Base-by-base conservation (phyloP, 805 yeast species). In the Candida hungchunana region DNA sequence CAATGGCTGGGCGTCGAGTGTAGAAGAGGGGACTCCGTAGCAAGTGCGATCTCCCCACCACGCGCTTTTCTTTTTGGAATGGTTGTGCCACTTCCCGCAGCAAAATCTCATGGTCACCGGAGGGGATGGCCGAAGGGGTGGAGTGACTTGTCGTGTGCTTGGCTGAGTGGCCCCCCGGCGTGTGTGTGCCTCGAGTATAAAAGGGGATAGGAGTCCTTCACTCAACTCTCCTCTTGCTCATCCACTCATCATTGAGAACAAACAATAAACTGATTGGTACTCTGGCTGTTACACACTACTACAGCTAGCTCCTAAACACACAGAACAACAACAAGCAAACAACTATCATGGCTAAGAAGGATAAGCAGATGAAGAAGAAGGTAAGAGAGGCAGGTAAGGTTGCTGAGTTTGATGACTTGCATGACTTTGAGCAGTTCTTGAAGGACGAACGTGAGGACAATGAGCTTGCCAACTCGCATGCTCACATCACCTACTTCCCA, bases 371-470 rank as follows among this genome's bases (percentile, higher is more conserved):
- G 32, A 47, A 49, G 29, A 50, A 47, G 45, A 47, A 36, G 22
- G 29, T 37, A 18, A 46, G 48, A 36, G 40, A 37, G 14, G 13
- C 22, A 2, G 56, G 55, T 29, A 40, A 48, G 26, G 18, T 48
- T 13, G 51, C 59, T 26, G 63, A 63, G 22, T 82, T 82, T 59
- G 89, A 82, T 31, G 80, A 74, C 34, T 60, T 82, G 42, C 66
- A 65, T 14, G 67, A 75, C 13, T 82, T 82, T 52, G 86, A 79
- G 53, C 66, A 69, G 18, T 82, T 66, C 56, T 64, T 82, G 40
- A 70, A 77, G 51, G 84, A 79, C 54, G 89, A 81, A 53, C 75
- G 82, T 4, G 80, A 84, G 72, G 89, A 82, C 57, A 78, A 81
- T 43, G 89, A 82, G 41, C 78, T 73, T 47, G 84, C 77, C 53